Percentiles rank a stretch among this genome's conserved stretches.
phyloP scores from a whole-genome alignment of 768 basidiomycete species.

The Exidia glandulosa region DNA sequence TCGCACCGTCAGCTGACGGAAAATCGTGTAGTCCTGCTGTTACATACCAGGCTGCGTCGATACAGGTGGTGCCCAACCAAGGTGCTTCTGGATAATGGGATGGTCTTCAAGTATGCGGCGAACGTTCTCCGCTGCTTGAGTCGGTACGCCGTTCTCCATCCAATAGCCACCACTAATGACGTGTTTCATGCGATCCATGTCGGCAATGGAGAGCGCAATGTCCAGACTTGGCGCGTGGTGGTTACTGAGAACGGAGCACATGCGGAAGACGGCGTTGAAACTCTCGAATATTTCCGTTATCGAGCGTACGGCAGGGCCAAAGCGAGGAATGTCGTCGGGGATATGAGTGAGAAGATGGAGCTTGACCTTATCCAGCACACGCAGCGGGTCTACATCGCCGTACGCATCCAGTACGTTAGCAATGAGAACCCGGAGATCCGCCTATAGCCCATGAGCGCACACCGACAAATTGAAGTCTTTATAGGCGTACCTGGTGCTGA shows the following conservation, averaged over 20 bases:
- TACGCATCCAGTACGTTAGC: conserved; percentile 27
- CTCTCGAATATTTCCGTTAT: too few relatives aligned
- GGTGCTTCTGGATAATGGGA: conserved; percentile 10
- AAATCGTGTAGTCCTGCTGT: too few relatives aligned
- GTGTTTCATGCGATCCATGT: conserved; percentile 18
- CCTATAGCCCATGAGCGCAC: background rate
- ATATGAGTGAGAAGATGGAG: conserved; percentile 24
- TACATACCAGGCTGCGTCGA: too few relatives aligned
- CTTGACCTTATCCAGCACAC: conserved; percentile 22
- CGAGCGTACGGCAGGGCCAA: too few relatives aligned
- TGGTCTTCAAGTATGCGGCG: conserved; percentile 7
- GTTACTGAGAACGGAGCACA: conserved; percentile 7
- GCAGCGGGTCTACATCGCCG: conserved; percentile 22
- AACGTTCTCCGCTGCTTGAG: conserved; percentile 8
- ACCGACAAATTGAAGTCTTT: too few relatives aligned
- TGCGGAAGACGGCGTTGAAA: conserved; percentile 4
- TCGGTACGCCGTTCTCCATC: background rate
- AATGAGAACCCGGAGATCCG: conserved; percentile 14
- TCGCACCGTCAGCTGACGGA: too few relatives aligned
- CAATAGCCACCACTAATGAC: conserved; percentile 20
- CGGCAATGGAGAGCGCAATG: conserved; percentile 7
- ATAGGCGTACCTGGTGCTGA: too few relatives aligned
- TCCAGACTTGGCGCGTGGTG: conserved; percentile 7
- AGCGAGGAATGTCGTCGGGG: conserved; percentile 12
- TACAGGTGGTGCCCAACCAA: conserved; percentile 10